These are phyloP conservation scores for Metarhizium robertsii DNA, from an alignment of 2,329 filamentous ascomycete species.

Conservation along the genomic window DNA sequence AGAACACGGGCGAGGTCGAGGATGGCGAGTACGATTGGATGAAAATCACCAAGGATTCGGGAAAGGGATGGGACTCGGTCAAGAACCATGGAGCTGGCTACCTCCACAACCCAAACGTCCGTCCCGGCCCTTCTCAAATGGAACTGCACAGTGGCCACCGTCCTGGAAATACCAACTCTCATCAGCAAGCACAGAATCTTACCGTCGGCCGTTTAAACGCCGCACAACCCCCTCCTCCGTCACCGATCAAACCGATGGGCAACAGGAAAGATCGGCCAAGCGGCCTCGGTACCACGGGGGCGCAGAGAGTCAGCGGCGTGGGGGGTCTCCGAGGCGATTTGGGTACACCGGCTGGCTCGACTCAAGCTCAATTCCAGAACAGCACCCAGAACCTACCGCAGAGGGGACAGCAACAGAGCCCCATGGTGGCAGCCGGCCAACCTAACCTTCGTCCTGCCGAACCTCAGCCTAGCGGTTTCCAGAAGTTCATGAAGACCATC, in stretches of 20 bases:
- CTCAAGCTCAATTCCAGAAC: conserved; percentile 93
- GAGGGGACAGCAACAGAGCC: conserved; percentile 50
- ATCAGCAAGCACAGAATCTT: conserved; percentile 53
- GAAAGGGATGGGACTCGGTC: conserved; percentile 75
- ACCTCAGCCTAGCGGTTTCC: conserved; percentile 69
- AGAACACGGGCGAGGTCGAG: conserved; percentile 88
- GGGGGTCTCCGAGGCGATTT: conserved; percentile 61
- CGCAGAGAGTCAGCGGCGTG: conserved; percentile 68
- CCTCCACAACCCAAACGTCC: conserved; percentile 67
- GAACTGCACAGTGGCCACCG: conserved; percentile 70
- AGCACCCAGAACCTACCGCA: conserved; percentile 79
- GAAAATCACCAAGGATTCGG: conserved; percentile 76
- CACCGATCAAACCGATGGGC: conserved; percentile 72
- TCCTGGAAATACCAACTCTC: conserved; percentile 55
- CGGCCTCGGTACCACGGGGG: conserved; percentile 62
- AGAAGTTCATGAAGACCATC: conserved; percentile 86
- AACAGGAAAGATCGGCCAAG: conserved; percentile 69
- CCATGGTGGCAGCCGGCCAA: conserved; percentile 44
- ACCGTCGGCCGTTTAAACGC: conserved; percentile 88
- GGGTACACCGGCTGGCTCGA: conserved; percentile 79
- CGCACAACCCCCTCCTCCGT: conserved; percentile 81
- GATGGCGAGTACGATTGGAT: conserved; percentile 99
- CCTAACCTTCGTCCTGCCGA: conserved; percentile 51
- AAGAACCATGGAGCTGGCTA: conserved; percentile 56
- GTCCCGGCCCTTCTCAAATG: conserved; percentile 74